Evolutionary conservation across 2,329 filamentous ascomycete genomes (phyloP).

Genomic region (Penicillium sclerotiorum): DNA sequence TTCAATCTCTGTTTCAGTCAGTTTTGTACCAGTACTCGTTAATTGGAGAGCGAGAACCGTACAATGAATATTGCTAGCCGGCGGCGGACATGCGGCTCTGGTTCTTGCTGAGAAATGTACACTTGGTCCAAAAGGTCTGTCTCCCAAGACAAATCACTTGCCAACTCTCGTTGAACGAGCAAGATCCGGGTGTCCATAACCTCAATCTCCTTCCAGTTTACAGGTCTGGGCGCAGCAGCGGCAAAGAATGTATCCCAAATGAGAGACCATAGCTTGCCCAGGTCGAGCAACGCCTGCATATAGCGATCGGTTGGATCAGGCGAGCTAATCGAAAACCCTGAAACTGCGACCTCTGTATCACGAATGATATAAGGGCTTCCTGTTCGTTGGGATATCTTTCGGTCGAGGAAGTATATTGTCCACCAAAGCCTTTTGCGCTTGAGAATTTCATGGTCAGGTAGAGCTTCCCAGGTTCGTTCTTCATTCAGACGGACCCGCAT

Average conservation of each 20-base stretch:
- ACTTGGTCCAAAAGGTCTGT: not conserved
- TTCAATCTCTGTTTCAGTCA: not conserved
- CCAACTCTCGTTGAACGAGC: constrained; percentile 1
- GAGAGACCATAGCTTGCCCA: not conserved
- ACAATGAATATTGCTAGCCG: not conserved
- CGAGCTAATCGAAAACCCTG: not conserved
- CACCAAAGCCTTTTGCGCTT: constrained; percentile 1
- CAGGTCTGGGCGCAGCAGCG: not conserved
- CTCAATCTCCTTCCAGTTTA: not conserved
- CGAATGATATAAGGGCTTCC: not conserved
- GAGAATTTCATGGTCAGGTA: not conserved
- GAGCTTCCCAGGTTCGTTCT: not conserved
- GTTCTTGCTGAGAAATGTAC: not conserved
- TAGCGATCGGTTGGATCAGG: not conserved
- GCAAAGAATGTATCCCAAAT: constrained; percentile 7
- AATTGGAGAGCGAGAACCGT: not conserved
- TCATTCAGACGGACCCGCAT: constrained; percentile 1
- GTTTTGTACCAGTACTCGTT: not conserved
- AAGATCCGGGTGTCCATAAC: constrained; percentile 1
- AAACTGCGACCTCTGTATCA: not conserved
- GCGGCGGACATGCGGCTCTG: not conserved
- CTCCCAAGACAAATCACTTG: not conserved
- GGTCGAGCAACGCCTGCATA: not conserved
- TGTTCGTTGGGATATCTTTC: not conserved
- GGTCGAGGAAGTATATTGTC: constrained; percentile 3